Base-by-base conservation (phyloP, 371 early-diverging fungal species). In the Conidiobolus incongruus region DNA sequence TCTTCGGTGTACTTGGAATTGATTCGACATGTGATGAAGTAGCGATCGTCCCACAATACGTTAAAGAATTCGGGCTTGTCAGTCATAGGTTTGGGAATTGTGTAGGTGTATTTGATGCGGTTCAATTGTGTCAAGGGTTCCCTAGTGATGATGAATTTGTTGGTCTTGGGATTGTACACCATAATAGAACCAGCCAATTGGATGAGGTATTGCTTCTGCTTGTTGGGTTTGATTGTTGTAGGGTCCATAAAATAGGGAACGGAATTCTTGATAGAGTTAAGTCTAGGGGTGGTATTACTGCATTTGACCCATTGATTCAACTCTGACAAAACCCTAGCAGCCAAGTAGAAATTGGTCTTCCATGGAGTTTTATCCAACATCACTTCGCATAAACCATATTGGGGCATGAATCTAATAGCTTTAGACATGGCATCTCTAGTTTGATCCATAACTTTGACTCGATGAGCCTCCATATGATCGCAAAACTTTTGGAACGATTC, bases 231-330 rank as follows among this genome's bases (percentile, higher is more conserved):
- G 11, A 6, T 30, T 7, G 8, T 16, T 12, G 10, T 11, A 23
- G 17, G 39, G 39, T 23, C 11, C 6, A 8, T 22, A 12, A 24
- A 38, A 22, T 23, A 38, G 11, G 23, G 21, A 11, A n/a, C 23
- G 11, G 15, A 28, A 41, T 4, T 13, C 41, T 30, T 24, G 13
- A 13, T 7, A 15, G 1, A 36, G n/a, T 31, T 38, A 20, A 50
- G 26, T 40, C 46, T n/a, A 16, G 42, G 43, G 6, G 46, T 11
- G 1, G 40, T 15, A 35, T 46, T 42, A 2, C 16, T 15, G 32
- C 47, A 46, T 11, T 13, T 19, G 29, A 46, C 24, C 41, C 40
- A 50, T 34, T 22, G 40, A 16, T 40, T 34, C 23, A 50, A 19
- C 10, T 15, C 19, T 4, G 39, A 21, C 4, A 50, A 20, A 10